Evolutionary conservation across 495 filamentous ascomycete genomes (phyloP).

Genomic region (Penicillium riverlandense): DNA sequence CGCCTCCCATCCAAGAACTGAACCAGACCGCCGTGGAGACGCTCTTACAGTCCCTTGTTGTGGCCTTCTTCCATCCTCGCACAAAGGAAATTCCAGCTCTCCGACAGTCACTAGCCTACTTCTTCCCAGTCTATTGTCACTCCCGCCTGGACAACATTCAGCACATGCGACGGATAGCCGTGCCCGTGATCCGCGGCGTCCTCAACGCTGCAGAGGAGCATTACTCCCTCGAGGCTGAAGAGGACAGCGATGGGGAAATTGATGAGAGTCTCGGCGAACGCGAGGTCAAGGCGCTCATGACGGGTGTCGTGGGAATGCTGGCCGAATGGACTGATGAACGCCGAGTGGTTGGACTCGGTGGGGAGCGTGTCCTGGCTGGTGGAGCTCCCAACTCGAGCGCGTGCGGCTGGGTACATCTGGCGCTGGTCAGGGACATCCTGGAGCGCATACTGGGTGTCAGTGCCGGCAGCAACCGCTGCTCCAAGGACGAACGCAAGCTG

Average conservation of each 20-base stretch:
- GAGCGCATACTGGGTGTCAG: constrained; percentile 26
- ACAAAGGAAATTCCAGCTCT: constrained; percentile 79
- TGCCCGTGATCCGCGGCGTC: constrained; percentile 60
- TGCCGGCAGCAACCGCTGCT: constrained; percentile 29
- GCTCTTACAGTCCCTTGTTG: constrained; percentile 72
- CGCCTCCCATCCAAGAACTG: constrained; percentile 39
- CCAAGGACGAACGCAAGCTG: constrained; percentile 79
- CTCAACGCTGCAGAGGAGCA: constrained; percentile 43
- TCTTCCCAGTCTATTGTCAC: constrained; percentile 92
- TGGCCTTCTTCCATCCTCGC: constrained; percentile 86
- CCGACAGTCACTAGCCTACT: constrained; percentile 85
- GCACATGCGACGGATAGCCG: constrained; percentile 64
- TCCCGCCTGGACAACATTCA: constrained; percentile 70
- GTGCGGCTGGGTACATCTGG: constrained; percentile 47
- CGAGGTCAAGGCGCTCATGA: constrained; percentile 74
- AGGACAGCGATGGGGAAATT: constrained; percentile 46
- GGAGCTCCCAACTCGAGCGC: constrained; percentile 45
- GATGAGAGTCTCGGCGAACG: constrained; percentile 66
- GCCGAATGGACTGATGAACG: constrained; percentile 96
- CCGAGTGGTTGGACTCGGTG: constrained; percentile 66
- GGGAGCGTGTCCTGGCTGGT: constrained; percentile 43
- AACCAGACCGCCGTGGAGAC: constrained; percentile 45
- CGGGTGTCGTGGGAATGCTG: constrained; percentile 68
- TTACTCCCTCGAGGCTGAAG: constrained; percentile 45
- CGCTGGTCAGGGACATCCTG: constrained; percentile 28